These are phyloP conservation scores for Teratosphaeria pseudoeucalypti DNA, from an alignment of 2,329 filamentous ascomycete species.

Conservation along the genomic window DNA sequence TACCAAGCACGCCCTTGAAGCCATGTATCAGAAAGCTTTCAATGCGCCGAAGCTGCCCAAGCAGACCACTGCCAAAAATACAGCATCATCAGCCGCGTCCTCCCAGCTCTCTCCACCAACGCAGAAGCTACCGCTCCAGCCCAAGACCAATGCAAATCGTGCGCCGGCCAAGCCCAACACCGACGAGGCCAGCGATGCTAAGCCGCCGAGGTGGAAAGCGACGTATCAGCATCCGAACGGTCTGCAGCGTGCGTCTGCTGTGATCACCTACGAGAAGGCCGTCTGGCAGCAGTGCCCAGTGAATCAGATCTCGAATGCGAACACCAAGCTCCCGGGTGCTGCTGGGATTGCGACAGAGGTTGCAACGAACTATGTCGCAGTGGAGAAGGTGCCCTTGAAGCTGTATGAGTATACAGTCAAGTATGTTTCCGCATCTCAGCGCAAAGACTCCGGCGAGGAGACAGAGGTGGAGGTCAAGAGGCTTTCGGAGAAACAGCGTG, in stretches of 20 bases:
- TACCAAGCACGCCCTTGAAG: background rate
- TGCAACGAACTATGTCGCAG: background rate
- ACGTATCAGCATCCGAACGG: background rate
- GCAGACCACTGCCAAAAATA: background rate
- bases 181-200: background rate
- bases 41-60: background rate
- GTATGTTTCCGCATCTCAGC: background rate
- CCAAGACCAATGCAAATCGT: background rate
- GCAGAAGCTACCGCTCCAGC: background rate
- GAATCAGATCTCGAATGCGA: background rate
- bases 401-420: background rate
- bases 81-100: background rate
- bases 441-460: background rate
- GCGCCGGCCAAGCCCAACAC: background rate
- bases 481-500: slow-evolving; percentile 1
- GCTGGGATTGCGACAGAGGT: background rate
- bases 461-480: slow-evolving; percentile 1
- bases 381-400: background rate
- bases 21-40: background rate
- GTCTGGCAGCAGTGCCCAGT: background rate
- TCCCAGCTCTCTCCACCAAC: background rate
- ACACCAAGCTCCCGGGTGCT: background rate
- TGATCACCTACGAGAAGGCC: background rate
- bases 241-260: background rate
- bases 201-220: background rate